These are phyloP conservation scores for Calophaca sinica DNA, from an alignment of 306 rosid genomes.

Conservation along the genomic window DNA sequence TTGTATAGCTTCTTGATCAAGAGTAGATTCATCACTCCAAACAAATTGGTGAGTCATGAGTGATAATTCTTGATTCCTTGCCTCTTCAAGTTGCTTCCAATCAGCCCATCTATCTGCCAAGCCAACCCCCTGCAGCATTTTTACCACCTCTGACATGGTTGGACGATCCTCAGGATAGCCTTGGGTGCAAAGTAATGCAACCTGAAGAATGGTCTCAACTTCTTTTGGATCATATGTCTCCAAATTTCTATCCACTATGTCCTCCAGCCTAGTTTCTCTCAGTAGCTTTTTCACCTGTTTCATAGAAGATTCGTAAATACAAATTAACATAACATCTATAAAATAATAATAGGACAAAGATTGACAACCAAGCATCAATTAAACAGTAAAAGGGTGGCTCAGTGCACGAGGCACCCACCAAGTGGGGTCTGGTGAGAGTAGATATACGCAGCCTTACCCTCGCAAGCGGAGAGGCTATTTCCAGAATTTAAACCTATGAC, in stretches of 20 bases:
- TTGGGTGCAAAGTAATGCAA: constrained; percentile 87
- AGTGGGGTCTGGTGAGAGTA: no score
- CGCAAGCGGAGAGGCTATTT: no score
- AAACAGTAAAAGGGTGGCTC: no score
- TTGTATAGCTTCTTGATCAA: constrained; percentile 88
- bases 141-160: constrained; percentile 72
- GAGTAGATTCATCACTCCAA: constrained; percentile 84
- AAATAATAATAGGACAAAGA: no score
- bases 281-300: constrained; percentile 74
- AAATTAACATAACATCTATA: neutral
- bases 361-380: no score
- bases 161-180: constrained; percentile 77
- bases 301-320: neutral
- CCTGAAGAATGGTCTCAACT: constrained; percentile 72
- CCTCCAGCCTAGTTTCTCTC: constrained; percentile 78
- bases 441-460: no score
- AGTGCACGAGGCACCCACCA: no score
- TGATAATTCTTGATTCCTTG: constrained; percentile 60
- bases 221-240: constrained; percentile 63
- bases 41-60: constrained; percentile 67
- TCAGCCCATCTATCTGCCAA: constrained; percentile 84
- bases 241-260: constrained; percentile 79
- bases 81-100: constrained; percentile 78
- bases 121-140: constrained; percentile 70
- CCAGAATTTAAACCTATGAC: no score